Percentiles rank a stretch among this genome's conserved stretches.
Evolutionary conservation across 164 flowering plant species (phyloP).

Genomic region (Saururus chinensis): DNA sequence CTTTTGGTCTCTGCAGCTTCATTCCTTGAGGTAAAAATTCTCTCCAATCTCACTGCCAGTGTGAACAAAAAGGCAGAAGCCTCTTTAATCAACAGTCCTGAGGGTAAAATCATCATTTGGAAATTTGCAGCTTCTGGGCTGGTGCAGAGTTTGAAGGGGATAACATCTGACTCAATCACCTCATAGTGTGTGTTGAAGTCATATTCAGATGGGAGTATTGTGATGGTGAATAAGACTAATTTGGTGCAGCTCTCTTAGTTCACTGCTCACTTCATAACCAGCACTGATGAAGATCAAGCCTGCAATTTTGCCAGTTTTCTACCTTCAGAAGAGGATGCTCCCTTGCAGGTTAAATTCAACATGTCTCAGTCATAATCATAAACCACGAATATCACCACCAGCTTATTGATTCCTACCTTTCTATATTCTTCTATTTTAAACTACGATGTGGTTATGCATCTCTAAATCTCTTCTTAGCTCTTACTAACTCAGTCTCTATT

Average conservation of each 20-base stretch:
- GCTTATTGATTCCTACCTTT: neutral
- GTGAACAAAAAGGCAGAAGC: neutral
- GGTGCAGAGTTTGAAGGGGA: constrained; percentile 63
- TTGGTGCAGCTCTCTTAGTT: constrained; percentile 40
- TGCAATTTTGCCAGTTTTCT: constrained; percentile 72
- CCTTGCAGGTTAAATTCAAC: constrained; percentile 50
- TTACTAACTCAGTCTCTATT: too few species aligned
- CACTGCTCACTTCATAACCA: constrained; percentile 53
- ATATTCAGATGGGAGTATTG: constrained; percentile 41
- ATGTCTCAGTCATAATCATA: neutral
- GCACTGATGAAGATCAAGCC: constrained; percentile 39
- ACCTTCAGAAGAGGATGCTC: constrained; percentile 46
- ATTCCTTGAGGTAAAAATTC: constrained; percentile 74
- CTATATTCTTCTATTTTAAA: neutral
- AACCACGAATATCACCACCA: too few species aligned
- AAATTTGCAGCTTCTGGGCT: constrained; percentile 64
- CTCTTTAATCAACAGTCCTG: neutral
- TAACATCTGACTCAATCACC: constrained; percentile 60
- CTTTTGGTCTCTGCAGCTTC: constrained; percentile 48
- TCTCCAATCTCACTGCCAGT: neutral
- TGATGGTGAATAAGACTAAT: constrained; percentile 37
- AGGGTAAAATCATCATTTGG: neutral
- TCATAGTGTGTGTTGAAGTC: constrained; percentile 59
- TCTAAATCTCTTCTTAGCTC: too few species aligned
- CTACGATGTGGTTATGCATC: too few species aligned